phyloP scores from a whole-genome alignment of 2,329 filamentous ascomycete genomes.

The Ascomycota sp. region DNA sequence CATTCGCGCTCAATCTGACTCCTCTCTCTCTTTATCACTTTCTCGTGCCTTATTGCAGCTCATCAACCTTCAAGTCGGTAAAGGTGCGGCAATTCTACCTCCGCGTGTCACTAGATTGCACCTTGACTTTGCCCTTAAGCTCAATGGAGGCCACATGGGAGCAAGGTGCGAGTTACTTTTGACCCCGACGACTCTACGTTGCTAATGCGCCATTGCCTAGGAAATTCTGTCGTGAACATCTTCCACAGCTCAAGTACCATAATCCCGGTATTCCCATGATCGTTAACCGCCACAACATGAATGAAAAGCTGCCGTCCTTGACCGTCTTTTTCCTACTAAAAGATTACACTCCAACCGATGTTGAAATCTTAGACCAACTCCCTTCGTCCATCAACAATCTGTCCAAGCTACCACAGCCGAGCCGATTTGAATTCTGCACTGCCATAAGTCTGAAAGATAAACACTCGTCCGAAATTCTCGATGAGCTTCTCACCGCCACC shows the following conservation, averaged over 20 bases:
- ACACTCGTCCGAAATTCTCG: constrained; percentile 39
- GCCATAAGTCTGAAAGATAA: constrained; percentile 44
- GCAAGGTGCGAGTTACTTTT: constrained; percentile 34
- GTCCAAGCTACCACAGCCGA: constrained; percentile 26
- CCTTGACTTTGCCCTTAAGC: constrained; percentile 44
- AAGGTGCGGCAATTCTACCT: constrained; percentile 66
- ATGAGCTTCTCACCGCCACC: constrained; percentile 40
- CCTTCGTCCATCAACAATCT: constrained; percentile 25
- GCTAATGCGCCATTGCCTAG: constrained; percentile 22
- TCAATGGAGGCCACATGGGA: constrained; percentile 49
- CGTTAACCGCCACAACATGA: constrained; percentile 45
- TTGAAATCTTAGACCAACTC: constrained; percentile 17
- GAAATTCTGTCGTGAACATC: constrained; percentile 70
- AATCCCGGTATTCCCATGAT: constrained; percentile 75
- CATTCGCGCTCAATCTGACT: no score
- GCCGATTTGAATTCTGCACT: constrained; percentile 26
- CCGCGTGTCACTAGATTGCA: constrained; percentile 55
- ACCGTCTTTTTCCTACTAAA: constrained; percentile 39
- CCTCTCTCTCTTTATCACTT: no score
- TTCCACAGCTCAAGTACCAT: constrained; percentile 82
- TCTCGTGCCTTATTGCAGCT: no score
- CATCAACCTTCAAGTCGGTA: constrained; percentile 48
- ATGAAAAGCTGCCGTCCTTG: constrained; percentile 36
- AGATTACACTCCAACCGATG: constrained; percentile 7
- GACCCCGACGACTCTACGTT: not conserved